Evolutionary conservation across 139 green algal species (phyloP), one percentile per base, ranked within the genome.

Genomic region (Raphidocelis subcapitata): DNA sequence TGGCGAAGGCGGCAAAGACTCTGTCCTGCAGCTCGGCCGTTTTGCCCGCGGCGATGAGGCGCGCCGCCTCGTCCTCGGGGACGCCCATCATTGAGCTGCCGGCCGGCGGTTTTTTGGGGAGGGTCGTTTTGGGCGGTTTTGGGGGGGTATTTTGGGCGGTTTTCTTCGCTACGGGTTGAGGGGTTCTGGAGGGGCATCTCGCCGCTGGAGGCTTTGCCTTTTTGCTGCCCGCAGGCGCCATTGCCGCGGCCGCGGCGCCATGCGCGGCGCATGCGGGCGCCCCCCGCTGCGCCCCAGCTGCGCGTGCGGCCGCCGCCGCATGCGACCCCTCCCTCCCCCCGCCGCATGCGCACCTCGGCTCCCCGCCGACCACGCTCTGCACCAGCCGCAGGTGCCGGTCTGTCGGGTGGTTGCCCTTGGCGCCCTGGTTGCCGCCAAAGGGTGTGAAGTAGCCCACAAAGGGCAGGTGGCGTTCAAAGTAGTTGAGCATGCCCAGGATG

Each of bases 401-500:
- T 26, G 62, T 35, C 20, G 26, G 44, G 33, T 63, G 35, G 31
- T 23, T 72, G n/a, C 51, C 49, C 21, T 36, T 49, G 29, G 63
- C 65, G 5, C 46, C 28, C 56, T 84, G 59, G 23, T 73, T 44
- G 26, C 76, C 77, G 16, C 69, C 79, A 36, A 92, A 77, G 31
- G 87, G 83, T 55, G 80, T 55, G 62, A 85, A 91, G 75, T 86
- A 89, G 24, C 85, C 85, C 41, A 88, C 77, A 14, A 49, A 41
- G 2, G 77, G 62, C 16, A 81, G 20, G 46, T 85, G 84, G 31
- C 67, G 67, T 62, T 85, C 82, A 62, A 92, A 87, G 32, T 91
- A 86, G 18, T 92, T 88, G 5, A 89, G n/a, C 3, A 92, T 56
- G 4, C 86, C 86, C 16, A 92, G 72, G 18, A 90, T 66, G n/a